phyloP scores from a whole-genome alignment of 2,329 filamentous ascomycete species.

The Balansia obtecta region DNA sequence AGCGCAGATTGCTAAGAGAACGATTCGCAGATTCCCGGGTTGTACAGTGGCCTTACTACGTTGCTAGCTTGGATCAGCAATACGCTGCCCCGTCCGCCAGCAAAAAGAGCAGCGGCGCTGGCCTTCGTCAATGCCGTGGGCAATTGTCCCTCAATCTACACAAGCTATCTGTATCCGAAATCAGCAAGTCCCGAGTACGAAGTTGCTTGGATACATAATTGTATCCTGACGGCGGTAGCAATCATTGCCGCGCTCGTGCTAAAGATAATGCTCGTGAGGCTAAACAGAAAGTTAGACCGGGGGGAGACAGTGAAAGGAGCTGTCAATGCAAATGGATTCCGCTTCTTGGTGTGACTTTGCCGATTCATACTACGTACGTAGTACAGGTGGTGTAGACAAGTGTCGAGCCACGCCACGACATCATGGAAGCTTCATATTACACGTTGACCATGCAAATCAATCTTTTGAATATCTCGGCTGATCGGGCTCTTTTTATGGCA shows the following conservation, averaged over 20 bases:
- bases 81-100: conserved; percentile 60
- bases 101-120: conserved; percentile 57
- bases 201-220: conserved; percentile 57
- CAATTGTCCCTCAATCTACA: conserved; percentile 53
- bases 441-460: no score
- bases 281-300: conserved; percentile 59
- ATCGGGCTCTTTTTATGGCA: no score
- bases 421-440: no score
- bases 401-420: no score
- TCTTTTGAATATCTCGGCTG: no score
- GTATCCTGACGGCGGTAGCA: conserved; percentile 49
- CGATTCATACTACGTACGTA: background rate
- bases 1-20: background rate
- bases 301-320: conserved; percentile 44
- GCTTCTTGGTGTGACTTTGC: conserved; percentile 43
- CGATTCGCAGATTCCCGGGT: conserved; percentile 32
- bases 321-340: conserved; percentile 50
- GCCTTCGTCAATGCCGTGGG: conserved; percentile 58
- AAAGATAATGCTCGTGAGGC: conserved; percentile 45
- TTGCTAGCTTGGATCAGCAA: conserved; percentile 64
- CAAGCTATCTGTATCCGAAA: conserved; percentile 53
- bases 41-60: conserved; percentile 57
- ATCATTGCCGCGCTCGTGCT: conserved; percentile 51
- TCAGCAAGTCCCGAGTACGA: conserved; percentile 29
- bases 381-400: no score